phyloP scores from a whole-genome alignment of 148 eudicot genomes.

The Polygonum aviculare region DNA sequence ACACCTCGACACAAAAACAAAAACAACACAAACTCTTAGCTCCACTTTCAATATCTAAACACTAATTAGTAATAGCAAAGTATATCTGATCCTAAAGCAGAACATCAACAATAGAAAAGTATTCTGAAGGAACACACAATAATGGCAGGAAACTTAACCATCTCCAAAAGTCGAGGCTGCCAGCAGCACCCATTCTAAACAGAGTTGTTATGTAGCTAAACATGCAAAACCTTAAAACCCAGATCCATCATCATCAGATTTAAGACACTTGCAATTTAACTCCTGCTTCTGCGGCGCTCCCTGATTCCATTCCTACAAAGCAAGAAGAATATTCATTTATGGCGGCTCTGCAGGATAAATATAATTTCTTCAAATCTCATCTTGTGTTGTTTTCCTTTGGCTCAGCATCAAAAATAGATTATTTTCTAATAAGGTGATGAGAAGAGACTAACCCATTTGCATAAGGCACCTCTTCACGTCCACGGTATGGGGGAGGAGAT shows the following conservation, averaged over 20 bases:
- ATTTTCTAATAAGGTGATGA: not conserved
- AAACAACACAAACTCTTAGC: constrained; percentile 58
- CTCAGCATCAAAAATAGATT: not conserved
- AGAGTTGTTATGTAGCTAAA: constrained; percentile 44
- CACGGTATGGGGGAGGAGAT: constrained; percentile 86
- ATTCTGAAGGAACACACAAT: constrained; percentile 24
- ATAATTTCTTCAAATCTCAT: not conserved
- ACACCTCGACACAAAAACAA: constrained; percentile 94
- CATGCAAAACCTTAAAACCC: constrained; percentile 48
- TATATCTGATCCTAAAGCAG: constrained; percentile 13
- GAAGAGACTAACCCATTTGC: constrained; percentile 61
- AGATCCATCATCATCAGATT: constrained; percentile 16
- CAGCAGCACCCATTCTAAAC: constrained; percentile 47
- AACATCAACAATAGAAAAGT: constrained; percentile 17
- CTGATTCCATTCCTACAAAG: constrained; percentile 62
- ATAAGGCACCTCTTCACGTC: constrained; percentile 77
- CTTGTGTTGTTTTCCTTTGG: no score
- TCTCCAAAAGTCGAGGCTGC: constrained; percentile 50
- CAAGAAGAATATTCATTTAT: not conserved
- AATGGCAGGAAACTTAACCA: constrained; percentile 59
- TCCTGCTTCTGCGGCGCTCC: constrained; percentile 92
- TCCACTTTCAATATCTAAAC: constrained; percentile 20
- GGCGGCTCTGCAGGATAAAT: not conserved
- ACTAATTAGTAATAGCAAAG: not conserved
- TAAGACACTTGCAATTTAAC: constrained; percentile 30